A percentile compares a stretch with the other conserved stretches of the same genome.
Evolutionary conservation across 176 grass and related monocot genomes (phyloP).

Genomic region (Oropetium thomaeum): DNA sequence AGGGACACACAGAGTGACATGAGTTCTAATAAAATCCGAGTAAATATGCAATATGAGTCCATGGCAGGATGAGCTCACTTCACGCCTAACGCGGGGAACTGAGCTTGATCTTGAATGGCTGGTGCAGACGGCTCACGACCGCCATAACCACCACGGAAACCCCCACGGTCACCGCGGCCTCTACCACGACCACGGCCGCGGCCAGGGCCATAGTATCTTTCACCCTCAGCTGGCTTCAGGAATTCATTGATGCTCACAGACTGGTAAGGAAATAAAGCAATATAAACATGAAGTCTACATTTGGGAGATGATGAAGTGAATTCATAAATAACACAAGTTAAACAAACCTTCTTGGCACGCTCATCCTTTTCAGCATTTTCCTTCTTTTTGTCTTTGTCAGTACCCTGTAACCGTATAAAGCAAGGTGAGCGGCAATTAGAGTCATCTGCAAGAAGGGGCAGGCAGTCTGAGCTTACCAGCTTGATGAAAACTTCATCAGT

Average conservation of each 20-base stretch:
- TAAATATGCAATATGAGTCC: conserved; percentile 8
- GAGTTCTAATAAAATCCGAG: conserved; percentile 13
- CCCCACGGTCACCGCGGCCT: conserved; percentile 47
- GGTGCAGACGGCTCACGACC: conserved; percentile 25
- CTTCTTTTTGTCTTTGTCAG: conserved; percentile 88
- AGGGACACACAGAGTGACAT: neutral
- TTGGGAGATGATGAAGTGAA: neutral
- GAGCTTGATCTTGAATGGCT: conserved; percentile 57
- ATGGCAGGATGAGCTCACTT: conserved; percentile 20
- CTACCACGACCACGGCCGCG: conserved; percentile 64
- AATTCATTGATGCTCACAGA: conserved; percentile 82
- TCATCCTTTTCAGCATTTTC: conserved; percentile 59
- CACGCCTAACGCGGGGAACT: conserved; percentile 53
- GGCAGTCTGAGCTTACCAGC: conserved; percentile 30
- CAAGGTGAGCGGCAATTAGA: neutral
- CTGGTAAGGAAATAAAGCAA: conserved; percentile 13
- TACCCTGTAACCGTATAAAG: conserved; percentile 38
- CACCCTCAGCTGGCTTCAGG: conserved; percentile 68
- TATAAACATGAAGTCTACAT: neutral
- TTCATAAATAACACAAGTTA: neutral
- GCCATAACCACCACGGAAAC: conserved; percentile 34
- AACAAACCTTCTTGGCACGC: conserved; percentile 55
- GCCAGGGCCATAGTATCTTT: conserved; percentile 44
- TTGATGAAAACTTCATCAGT: conserved; percentile 69
- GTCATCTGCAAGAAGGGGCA: neutral